Base-by-base conservation (phyloP, 371 early-diverging fungal genomes). In the Mortierella sp. region DNA sequence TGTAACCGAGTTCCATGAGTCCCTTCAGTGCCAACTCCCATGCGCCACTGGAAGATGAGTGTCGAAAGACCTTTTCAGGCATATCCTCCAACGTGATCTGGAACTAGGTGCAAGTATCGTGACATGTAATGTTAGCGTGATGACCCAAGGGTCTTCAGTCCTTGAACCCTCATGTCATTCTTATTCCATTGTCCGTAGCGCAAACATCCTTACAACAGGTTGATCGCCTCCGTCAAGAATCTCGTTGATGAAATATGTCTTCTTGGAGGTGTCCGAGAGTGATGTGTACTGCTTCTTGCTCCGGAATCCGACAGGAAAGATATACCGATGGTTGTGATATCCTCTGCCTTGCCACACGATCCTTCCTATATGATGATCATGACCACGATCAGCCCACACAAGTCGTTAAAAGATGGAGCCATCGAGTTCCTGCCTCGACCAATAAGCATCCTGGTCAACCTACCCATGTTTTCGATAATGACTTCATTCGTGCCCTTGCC, bases 401-500 rank as follows among this genome's bases (percentile, higher is more conserved):
- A 9, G 14, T 43, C 19, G 1, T 34, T 16, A 44, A n/a, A 34
- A 65, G 25, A 25, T 17, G 12, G 19, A 31, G 22, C n/a, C 27
- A 34, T 34, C 34, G 7, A 7, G 7, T 34, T 34, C 4, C 34
- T 34, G 34, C 10, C 34, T 10, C 10, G 34, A 4, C 34, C 34
- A 4, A 7, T 34, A 10, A 34, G 10, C 34, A 34, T 34, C 34
- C 34, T 34, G 10, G 7, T 34, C 34, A 10, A 27, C 61, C 51
- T 67, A 79, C 80, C 82, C 59, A 88, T 78, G 41, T 70, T 70
- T 25, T 82, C 83, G 46, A 87, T 82, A 22, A 80, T 82, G 25
- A 88, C 83, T 58, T 82, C 83, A 59, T 88, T 85, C 16, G 78
- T 79, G 44, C 87, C 88, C 50, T 70, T 79, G n/a, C 86, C 86